phyloP scores from a whole-genome alignment of 23 red algal genomes.

The Gracilariopsis chorda region DNA sequence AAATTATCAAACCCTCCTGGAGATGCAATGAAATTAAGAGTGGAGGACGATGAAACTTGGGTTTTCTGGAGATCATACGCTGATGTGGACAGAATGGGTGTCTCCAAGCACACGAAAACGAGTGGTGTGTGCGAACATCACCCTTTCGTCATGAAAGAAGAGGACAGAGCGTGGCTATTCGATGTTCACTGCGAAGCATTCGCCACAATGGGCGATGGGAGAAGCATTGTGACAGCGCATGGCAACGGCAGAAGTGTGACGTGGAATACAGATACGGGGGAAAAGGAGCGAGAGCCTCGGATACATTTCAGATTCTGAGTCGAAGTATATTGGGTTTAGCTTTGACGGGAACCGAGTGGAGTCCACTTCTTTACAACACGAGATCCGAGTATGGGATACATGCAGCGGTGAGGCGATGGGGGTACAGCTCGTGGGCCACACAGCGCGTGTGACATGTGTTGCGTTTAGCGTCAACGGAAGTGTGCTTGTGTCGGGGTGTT shows the following conservation, averaged over 20 bases:
- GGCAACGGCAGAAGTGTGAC: not conserved
- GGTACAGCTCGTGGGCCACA: not conserved
- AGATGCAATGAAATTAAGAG: not conserved
- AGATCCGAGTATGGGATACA: not conserved
- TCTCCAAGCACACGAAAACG: not conserved
- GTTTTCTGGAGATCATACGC: too few species aligned
- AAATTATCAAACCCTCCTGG: not conserved
- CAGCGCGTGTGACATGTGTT: not conserved
- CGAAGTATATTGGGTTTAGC: not conserved
- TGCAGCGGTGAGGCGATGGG: not conserved
- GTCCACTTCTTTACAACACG: not conserved
- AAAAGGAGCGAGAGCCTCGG: not conserved
- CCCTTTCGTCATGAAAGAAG: not conserved
- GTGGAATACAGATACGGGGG: not conserved
- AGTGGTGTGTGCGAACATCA: not conserved
- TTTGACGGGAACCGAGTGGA: not conserved
- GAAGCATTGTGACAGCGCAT: not conserved
- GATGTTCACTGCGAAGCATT: not conserved
- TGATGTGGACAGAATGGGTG: too few species aligned
- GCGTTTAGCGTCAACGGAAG: not conserved
- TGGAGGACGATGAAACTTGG: not conserved
- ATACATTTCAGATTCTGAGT: too few species aligned
- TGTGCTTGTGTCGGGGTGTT: not conserved
- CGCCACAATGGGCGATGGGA: not conserved
- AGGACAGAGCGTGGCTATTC: not conserved